Conservation (phyloP, 2,329 filamentous ascomycete genomes). For the Alternaria atra region DNA sequence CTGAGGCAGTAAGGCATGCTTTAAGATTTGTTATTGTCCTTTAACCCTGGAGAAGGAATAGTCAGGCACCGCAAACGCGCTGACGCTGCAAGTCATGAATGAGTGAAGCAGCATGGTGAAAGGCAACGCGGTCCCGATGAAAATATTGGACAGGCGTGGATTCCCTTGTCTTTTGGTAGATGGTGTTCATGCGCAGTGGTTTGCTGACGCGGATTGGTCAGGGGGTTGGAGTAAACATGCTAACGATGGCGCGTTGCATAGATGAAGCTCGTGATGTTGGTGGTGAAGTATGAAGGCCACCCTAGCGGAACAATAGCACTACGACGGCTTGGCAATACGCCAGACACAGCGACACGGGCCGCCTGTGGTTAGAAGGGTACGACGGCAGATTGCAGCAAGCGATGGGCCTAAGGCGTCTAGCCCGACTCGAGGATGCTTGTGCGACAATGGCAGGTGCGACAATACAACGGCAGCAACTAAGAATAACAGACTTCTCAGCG, state of each 20-base stretch:
- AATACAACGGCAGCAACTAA: conserved; percentile 10
- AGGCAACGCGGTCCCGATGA: not conserved
- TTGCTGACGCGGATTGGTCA: not conserved
- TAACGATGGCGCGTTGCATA: not conserved
- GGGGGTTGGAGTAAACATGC: not conserved
- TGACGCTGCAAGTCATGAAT: not conserved
- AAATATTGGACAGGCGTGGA: not conserved
- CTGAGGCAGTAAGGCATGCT: not conserved
- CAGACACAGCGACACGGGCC: conserved; percentile 16
- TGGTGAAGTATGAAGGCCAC: not conserved
- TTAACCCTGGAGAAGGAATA: not conserved
- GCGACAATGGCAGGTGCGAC: conserved; percentile 5
- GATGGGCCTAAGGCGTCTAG: not conserved
- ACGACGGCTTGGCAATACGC: conserved; percentile 24
- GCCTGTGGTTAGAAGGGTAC: conserved; percentile 5
- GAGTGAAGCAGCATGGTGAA: not conserved
- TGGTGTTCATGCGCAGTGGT: not conserved
- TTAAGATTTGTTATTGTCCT: conserved; percentile 1
- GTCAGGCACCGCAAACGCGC: not conserved
- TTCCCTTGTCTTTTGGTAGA: not conserved
- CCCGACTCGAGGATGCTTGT: not conserved
- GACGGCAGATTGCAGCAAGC: conserved; percentile 9
- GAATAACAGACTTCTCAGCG: conserved; percentile 15
- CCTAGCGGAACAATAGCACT: conserved; percentile 7
- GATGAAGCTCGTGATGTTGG: conserved; percentile 3